Evolutionary conservation across 2,329 filamentous ascomycete species (phyloP).

Genomic region (Xylaria sp.): DNA sequence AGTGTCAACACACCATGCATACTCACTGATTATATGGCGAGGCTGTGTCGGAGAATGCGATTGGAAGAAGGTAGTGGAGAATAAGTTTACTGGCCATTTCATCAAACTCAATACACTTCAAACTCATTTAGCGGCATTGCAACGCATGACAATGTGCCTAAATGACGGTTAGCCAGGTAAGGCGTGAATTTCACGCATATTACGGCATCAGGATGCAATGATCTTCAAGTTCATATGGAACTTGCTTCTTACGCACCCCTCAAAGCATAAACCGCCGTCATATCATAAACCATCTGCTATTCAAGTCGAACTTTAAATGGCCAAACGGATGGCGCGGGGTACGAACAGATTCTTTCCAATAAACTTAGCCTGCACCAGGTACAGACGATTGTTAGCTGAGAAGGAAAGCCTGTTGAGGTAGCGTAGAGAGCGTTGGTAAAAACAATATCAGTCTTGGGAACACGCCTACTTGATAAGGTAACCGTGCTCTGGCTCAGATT

Average conservation of each 20-base stretch:
- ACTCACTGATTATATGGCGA: too few species aligned
- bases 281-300: constrained; percentile 1
- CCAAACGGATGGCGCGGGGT: neutral
- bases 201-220: neutral
- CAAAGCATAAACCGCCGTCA: neutral
- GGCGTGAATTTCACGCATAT: neutral
- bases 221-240: constrained; percentile 11
- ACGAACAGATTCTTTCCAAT: neutral
- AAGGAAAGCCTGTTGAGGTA: neutral
- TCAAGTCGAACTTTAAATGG: neutral
- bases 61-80: neutral
- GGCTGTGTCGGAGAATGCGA: neutral
- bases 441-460: too few species aligned
- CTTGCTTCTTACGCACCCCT: constrained; percentile 1
- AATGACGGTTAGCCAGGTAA: neutral
- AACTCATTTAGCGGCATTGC: neutral
- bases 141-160: neutral
- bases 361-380: neutral
- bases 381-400: neutral
- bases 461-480: too few species aligned
- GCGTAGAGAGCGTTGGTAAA: too few species aligned
- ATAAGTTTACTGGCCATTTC: neutral
- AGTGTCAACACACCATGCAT: too few species aligned
- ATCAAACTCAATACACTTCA: neutral
- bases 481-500: neutral